Evolutionary conservation across 1,139 yeast genomes (phyloP).

Genomic region (Yamadazyma membranifaciens): DNA sequence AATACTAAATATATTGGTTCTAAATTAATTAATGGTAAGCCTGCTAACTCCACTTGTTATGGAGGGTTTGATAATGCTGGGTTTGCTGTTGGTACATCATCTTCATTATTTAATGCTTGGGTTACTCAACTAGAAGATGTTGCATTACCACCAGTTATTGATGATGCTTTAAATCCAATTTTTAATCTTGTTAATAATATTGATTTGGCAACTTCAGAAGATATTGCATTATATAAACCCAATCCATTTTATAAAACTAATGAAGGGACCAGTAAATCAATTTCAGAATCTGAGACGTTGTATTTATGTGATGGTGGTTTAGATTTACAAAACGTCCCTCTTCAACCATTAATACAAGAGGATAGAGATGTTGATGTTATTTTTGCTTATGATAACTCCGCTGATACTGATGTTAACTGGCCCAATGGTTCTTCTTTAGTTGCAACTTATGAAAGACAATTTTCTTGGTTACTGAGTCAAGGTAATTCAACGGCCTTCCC

Average conservation of each 20-base stretch:
- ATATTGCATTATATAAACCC: constrained; percentile 48
- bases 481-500: constrained; percentile 75
- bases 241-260: constrained; percentile 54
- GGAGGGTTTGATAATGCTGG: constrained; percentile 85
- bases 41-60: constrained; percentile 47
- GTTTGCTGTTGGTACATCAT: constrained; percentile 76
- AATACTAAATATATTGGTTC: constrained; percentile 75
- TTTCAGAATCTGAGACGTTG: constrained; percentile 34
- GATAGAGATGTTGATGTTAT: constrained; percentile 40
- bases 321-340: constrained; percentile 42
- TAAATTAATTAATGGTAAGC: constrained; percentile 55
- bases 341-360: constrained; percentile 38
- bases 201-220: too few species aligned
- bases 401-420: constrained; percentile 43
- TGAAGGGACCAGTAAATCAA: constrained; percentile 28
- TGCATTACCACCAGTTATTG: constrained; percentile 45
- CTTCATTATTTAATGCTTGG: constrained; percentile 77
- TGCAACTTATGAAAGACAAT: constrained; percentile 67
- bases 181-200: constrained; percentile 46
- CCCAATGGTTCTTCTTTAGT: constrained; percentile 41
- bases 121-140: constrained; percentile 62
- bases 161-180: constrained; percentile 42
- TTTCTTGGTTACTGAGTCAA: constrained; percentile 50
- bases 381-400: constrained; percentile 50
- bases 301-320: constrained; percentile 46